phyloP scores from a whole-genome alignment of 768 basidiomycete species.

The Mycena filopes region DNA sequence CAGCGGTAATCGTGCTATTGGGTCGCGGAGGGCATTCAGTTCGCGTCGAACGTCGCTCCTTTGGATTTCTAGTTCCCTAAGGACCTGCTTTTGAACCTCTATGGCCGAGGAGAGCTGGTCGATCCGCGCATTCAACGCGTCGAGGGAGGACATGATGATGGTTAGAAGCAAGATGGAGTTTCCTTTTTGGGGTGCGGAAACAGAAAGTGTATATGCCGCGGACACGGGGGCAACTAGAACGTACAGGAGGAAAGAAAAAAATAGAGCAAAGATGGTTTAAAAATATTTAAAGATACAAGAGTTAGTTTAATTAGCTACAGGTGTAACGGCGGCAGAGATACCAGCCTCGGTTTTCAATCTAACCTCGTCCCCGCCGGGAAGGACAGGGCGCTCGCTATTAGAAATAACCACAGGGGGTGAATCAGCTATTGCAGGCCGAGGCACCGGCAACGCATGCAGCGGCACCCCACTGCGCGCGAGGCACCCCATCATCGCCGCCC shows the following conservation, averaged over 20 bases:
- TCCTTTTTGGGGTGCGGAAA: too few species aligned
- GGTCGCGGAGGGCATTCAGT: constrained; percentile 14
- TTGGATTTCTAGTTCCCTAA: neutral
- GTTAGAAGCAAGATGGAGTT: too few species aligned
- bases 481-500: constrained; percentile 26
- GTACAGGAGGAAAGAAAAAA: too few species aligned
- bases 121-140: neutral
- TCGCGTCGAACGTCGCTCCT: constrained; percentile 1
- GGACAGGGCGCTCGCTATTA: too few species aligned
- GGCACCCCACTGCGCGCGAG: constrained; percentile 28
- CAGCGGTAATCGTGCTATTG: constrained; percentile 4
- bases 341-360: constrained; percentile 5
- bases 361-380: neutral
- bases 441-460: neutral
- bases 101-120: neutral
- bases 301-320: too few species aligned
- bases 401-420: too few species aligned
- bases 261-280: too few species aligned
- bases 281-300: too few species aligned
- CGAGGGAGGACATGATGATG: too few species aligned
- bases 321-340: too few species aligned
- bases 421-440: neutral
- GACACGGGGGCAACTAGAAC: too few species aligned
- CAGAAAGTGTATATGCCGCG: too few species aligned
- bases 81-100: neutral